Evolutionary conservation across 2,329 filamentous ascomycete species (phyloP), one percentile per base, ranked within the genome.

Genomic region (Biscogniauxia mediterranea): DNA sequence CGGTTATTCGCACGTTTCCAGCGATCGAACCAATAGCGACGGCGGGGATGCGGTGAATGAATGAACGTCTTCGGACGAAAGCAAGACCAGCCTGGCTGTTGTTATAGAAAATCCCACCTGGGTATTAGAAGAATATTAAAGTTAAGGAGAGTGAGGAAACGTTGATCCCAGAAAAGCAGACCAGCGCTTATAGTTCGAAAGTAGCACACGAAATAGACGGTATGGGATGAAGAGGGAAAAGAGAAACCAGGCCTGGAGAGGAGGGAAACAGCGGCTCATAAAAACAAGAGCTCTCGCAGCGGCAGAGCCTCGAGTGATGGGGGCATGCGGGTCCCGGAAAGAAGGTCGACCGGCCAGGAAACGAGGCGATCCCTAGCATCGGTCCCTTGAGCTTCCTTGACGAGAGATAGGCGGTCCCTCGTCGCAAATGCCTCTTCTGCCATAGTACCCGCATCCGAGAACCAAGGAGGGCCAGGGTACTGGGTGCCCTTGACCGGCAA

Each of bases 111-210:
- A 56, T 66, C 69, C 68, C 66, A 69, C 68, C 62, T 60, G 71
- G 70, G 69, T 71, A 75, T 73, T 73, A 75, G 68, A 74, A 73
- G 66, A 71, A 70, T 66, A 73, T 72, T 62, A 69, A 9, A 66
- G 55, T 56, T 65, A 73, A 74, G 66, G 69, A 75, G 66, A 72
- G 71, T 75, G 51, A 50, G 68, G 63, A 70, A 70, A 68, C 70
- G 71, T 73, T 72, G 72, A 75, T 76, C 72, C 72, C 69, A 68
- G 68, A 63, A 74, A 80, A 81, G 79, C 80, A 80, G 78, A 81
- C 80, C 80, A 80, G 80, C 76, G 80, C 80, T 82, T 81, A 75
- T 72, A 69, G 65, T 71, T 68, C 66, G 65, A n/a, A 63, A 69
- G 67, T 70, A 69, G 64, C 65, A 72, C 66, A 70, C 64, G 67